These are phyloP conservation scores for Eimeria mitis DNA, from an alignment of 169 alveolate genomes.

Conservation along the genomic window DNA sequence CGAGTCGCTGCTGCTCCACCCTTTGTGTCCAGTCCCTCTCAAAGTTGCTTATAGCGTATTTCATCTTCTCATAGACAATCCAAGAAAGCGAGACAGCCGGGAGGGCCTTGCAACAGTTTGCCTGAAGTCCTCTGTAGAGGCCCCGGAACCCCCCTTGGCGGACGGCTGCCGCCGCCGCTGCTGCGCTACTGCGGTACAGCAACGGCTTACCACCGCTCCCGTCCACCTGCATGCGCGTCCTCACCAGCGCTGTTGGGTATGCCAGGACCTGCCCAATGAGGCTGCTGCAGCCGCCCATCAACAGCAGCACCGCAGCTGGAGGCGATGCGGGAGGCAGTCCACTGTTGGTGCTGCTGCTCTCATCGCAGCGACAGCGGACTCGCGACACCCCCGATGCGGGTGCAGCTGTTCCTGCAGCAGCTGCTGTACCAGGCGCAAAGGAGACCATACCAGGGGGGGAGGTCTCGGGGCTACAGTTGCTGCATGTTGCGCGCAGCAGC, in stretches of 20 bases:
- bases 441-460: conserved; percentile 12
- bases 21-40: conserved; percentile 62
- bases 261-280: conserved; percentile 82
- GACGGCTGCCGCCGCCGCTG: conserved; percentile 63
- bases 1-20: conserved; percentile 29
- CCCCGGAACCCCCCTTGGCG: conserved; percentile 81
- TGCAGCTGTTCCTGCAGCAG: conserved; percentile 3
- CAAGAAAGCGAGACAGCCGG: conserved; percentile 85
- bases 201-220: conserved; percentile 78
- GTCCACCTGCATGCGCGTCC: conserved; percentile 85
- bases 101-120: conserved; percentile 84
- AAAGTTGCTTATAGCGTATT: conserved; percentile 45
- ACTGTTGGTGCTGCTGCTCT: conserved; percentile 57
- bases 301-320: conserved; percentile 59
- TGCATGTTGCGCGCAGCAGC: conserved; percentile 23
- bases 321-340: conserved; percentile 28
- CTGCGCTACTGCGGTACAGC: conserved; percentile 71
- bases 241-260: conserved; percentile 82
- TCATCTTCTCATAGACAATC: conserved; percentile 83
- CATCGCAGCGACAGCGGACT: conserved; percentile 63
- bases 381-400: conserved; percentile 18
- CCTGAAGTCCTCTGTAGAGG: conserved; percentile 82
- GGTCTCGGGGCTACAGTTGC: conserved; percentile 25
- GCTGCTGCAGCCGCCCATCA: conserved; percentile 80
- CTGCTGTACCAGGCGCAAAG: background rate